Evolutionary conservation across 2,329 filamentous ascomycete species (phyloP), one percentile per base, ranked within the genome.

Genomic region (Curvularia spicifera): DNA sequence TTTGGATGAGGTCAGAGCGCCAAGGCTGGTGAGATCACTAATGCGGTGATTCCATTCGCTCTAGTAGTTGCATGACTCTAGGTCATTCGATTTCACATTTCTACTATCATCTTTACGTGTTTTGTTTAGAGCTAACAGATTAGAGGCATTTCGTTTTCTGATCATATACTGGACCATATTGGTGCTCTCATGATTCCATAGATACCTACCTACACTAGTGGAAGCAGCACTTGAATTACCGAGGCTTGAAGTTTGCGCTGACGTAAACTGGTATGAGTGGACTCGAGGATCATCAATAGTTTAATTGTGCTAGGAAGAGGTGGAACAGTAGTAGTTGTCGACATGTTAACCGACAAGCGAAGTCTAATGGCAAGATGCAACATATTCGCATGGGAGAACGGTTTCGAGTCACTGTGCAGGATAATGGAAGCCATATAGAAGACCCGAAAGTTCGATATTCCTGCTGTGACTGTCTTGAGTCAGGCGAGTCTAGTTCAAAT

Each of bases 1-100:
- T 67, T 66, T 64, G 61, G 64, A 71, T 72, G 68, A 73, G 69
- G 67, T 73, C 65, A 71, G 58, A 57, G 43, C 52, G 68, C 68
- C 67, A 69, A 71, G 68, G 33, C 61, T 39, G 55, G 45, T 28
- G 52, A 51, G 50, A 50, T 65, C 59, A 60, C 64, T 26, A 60
- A 51, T 46, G 39, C 43, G 57, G 56, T 18, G 33, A 48, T 44
- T 10, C 31, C 29, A n/a, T 31, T 53, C 53, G 26, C 42, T 28
- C 15, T 18, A 13, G 26, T 3, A n/a, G 26, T 10, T 37, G 12
- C 15, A 40, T 39, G 12, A 15, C 5, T 5, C 29, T 40, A 18
- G 15, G 24, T 28, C 20, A 3, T 10, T 28, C 2, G 13, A n/a
- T 24, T 28, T 15, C 13, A 22, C 20, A 4, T 20, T 28, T 24